Conservation (phyloP, 805 yeast species). For the Blastobotrys mokoenaii region DNA sequence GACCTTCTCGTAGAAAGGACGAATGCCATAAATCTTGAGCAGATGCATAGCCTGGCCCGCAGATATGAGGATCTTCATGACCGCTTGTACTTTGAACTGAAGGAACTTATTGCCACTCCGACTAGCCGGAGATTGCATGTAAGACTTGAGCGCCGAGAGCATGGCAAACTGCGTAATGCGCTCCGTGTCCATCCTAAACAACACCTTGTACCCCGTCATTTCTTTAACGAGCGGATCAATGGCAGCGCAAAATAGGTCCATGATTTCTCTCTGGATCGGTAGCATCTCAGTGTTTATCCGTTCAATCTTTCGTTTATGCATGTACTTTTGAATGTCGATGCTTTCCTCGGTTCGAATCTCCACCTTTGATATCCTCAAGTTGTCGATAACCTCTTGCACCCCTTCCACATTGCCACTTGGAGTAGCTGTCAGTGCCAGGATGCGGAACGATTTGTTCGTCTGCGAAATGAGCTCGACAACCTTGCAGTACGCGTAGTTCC, state of each 20-base stretch:
- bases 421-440: slow-evolving; percentile 89
- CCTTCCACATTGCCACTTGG: slow-evolving; percentile 86
- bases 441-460: slow-evolving; percentile 58
- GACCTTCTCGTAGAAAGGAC: slow-evolving; percentile 61
- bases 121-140: slow-evolving; percentile 17
- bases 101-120: slow-evolving; percentile 14
- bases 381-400: slow-evolving; percentile 75
- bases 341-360: slow-evolving; percentile 84
- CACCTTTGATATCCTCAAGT: slow-evolving; percentile 62
- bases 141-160: slow-evolving; percentile 56
- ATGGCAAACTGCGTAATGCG: slow-evolving; percentile 63
- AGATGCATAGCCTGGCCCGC: slow-evolving; percentile 49
- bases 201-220: slow-evolving; percentile 56
- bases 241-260: slow-evolving; percentile 52
- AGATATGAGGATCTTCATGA: slow-evolving; percentile 51
- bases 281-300: slow-evolving; percentile 48
- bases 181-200: slow-evolving; percentile 57
- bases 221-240: slow-evolving; percentile 55
- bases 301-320: slow-evolving; percentile 58
- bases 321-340: slow-evolving; percentile 68
- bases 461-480: slow-evolving; percentile 62
- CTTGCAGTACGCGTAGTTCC: slow-evolving; percentile 80
- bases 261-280: slow-evolving; percentile 46
- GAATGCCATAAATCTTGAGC: slow-evolving; percentile 72
- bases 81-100: slow-evolving; percentile 20